These are phyloP conservation scores for Rhizoctonia solani DNA, from an alignment of 1,284 basidiomycete genomes.

Conservation along the genomic window DNA sequence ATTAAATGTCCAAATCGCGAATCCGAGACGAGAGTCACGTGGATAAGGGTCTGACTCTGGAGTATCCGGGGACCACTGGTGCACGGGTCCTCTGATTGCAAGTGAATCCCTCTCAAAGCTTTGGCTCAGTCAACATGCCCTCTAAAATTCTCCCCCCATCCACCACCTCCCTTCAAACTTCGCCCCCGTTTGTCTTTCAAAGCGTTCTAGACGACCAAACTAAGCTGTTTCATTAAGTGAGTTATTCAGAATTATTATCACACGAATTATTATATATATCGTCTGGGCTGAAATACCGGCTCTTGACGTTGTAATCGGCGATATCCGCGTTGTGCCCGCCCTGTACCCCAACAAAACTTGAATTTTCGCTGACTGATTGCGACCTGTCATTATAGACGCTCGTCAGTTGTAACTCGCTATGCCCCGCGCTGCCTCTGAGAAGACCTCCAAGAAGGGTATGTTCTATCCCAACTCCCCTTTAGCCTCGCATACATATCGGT, in stretches of 20 bases:
- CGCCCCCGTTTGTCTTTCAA: slow-evolving; percentile 12
- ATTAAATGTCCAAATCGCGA: slow-evolving; percentile 8
- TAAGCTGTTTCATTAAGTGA: slow-evolving; percentile 13
- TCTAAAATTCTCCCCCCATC: slow-evolving; percentile 31
- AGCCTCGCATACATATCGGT: slow-evolving; percentile 21
- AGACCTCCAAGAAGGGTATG: slow-evolving; percentile 38
- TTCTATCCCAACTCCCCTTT: slow-evolving; percentile 23
- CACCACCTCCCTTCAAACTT: slow-evolving; percentile 28
- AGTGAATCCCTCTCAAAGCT: slow-evolving; percentile 28
- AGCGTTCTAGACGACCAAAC: not conserved
- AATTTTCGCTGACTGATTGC: slow-evolving; percentile 4
- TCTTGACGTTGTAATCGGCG: slow-evolving; percentile 16
- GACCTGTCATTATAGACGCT: slow-evolving; percentile 7
- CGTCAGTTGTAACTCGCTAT: slow-evolving; percentile 27
- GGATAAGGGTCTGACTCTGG: not conserved
- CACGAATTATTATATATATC: slow-evolving; percentile 12
- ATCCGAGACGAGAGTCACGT: not conserved
- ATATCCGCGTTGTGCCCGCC: slow-evolving; percentile 4
- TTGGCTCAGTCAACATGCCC: slow-evolving; percentile 1
- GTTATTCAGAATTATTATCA: slow-evolving; percentile 2
- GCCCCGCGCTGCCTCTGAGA: slow-evolving; percentile 39
- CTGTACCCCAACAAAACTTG: slow-evolving; percentile 13
- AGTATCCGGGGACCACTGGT: slow-evolving; percentile 18
- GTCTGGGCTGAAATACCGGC: slow-evolving; percentile 30
- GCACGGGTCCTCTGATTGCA: slow-evolving; percentile 17